phyloP scores from a whole-genome alignment of 441 rosid species.

The Jatropha multifida region DNA sequence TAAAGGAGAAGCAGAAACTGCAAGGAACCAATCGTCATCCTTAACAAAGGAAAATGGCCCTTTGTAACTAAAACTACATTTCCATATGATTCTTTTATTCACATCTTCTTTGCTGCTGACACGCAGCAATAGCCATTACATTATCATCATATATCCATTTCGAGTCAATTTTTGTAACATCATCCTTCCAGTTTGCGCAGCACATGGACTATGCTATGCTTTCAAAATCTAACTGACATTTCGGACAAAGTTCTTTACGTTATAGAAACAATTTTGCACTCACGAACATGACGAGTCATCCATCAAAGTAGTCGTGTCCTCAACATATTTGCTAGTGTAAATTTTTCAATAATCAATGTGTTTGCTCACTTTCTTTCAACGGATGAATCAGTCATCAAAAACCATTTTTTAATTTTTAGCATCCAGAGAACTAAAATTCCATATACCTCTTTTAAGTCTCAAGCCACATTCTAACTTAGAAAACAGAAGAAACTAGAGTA shows the following conservation, averaged over 20 bases:
- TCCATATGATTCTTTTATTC: not conserved
- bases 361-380: too few relatives aligned
- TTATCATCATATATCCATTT: conserved; percentile 16
- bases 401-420: too few relatives aligned
- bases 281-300: not conserved
- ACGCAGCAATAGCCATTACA: conserved; percentile 11
- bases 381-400: too few relatives aligned
- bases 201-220: not conserved
- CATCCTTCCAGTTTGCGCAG: conserved; percentile 1
- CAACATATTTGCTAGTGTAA: not conserved
- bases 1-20: not conserved
- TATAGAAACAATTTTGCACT: too few relatives aligned
- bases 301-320: too few relatives aligned
- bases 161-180: not conserved
- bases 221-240: not conserved
- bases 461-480: too few relatives aligned
- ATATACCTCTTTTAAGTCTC: too few relatives aligned
- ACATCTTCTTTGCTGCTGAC: conserved; percentile 8
- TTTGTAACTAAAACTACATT: not conserved
- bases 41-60: conserved; percentile 33
- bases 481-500: too few relatives aligned
- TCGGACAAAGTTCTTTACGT: not conserved
- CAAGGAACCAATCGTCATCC: conserved; percentile 26
- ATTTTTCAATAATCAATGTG: too few relatives aligned
- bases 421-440: too few relatives aligned